These are phyloP conservation scores for Dillenia turbinata DNA, from an alignment of 164 flowering plant genomes.

Conservation along the genomic window DNA sequence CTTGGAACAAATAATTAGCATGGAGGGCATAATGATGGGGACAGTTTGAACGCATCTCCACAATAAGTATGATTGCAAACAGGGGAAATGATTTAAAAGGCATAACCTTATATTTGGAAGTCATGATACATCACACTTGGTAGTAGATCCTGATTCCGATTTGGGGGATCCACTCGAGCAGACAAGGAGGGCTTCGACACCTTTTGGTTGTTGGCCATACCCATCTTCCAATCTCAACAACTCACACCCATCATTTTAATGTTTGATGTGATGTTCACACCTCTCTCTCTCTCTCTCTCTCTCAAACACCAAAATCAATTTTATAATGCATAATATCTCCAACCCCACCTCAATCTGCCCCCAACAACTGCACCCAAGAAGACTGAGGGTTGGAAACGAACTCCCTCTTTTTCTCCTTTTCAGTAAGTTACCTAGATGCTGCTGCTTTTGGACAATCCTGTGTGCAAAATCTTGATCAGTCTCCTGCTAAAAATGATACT, in stretches of 20 bases:
- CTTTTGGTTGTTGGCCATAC: conserved; percentile 43
- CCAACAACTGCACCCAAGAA: no score
- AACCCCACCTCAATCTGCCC: conserved; percentile 6
- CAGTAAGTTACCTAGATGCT: no score
- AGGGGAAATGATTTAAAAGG: background rate
- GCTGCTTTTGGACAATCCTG: background rate
- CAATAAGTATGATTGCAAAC: no score
- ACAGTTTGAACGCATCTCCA: no score
- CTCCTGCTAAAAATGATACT: background rate
- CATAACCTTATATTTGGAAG: background rate
- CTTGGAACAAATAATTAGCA: no score
- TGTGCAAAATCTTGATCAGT: background rate
- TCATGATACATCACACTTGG: background rate
- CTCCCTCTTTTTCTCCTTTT: background rate
- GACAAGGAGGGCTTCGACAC: conserved; percentile 22
- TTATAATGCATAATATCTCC: conserved; percentile 5
- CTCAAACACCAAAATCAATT: background rate
- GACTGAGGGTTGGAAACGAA: conserved; percentile 1
- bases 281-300: background rate
- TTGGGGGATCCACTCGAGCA: conserved; percentile 14
- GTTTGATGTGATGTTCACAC: background rate
- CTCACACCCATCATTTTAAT: conserved; percentile 9
- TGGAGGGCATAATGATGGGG: no score
- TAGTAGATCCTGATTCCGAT: conserved; percentile 23
- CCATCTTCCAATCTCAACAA: conserved; percentile 22